Evolutionary conservation across 1,284 basidiomycete genomes (phyloP).

Genomic region (Mycena citricolor): DNA sequence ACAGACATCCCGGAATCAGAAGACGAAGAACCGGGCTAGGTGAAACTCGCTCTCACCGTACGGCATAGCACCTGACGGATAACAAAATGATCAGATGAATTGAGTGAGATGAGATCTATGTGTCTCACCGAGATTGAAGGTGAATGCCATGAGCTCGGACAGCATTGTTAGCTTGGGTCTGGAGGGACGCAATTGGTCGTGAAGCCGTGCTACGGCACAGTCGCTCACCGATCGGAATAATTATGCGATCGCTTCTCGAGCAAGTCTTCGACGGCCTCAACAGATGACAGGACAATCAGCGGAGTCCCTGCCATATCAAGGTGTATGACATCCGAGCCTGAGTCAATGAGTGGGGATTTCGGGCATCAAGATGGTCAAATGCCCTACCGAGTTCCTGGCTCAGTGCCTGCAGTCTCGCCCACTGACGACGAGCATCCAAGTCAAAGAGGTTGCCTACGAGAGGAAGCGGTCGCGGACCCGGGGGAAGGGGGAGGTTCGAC

Average conservation of each 20-base stretch:
- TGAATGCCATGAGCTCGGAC: slow-evolving; percentile 9
- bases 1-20: too few species aligned
- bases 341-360: too few species aligned
- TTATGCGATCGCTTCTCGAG: slow-evolving; percentile 9
- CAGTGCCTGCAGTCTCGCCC: too few species aligned
- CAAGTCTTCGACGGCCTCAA: slow-evolving; percentile 10
- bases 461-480: slow-evolving; percentile 24
- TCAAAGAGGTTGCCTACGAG: slow-evolving; percentile 27
- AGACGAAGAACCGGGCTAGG: too few species aligned
- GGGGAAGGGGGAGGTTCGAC: slow-evolving; percentile 21
- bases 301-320: slow-evolving; percentile 15
- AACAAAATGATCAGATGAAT: too few species aligned
- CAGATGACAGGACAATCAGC: slow-evolving; percentile 14
- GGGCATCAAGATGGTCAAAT: too few species aligned
- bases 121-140: slow-evolving; percentile 3
- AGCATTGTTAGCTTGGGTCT: slow-evolving; percentile 11
- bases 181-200: too few species aligned
- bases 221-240: slow-evolving; percentile 14
- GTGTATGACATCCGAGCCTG: slow-evolving; percentile 16
- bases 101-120: too few species aligned
- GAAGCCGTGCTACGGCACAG: not conserved
- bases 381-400: too few species aligned
- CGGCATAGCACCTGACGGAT: too few species aligned
- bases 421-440: slow-evolving; percentile 20
- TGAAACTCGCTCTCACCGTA: too few species aligned